Evolutionary conservation across 139 green algal genomes (phyloP), one percentile per base, ranked within the genome.

Genomic region (Ettlia oleoabundans): DNA sequence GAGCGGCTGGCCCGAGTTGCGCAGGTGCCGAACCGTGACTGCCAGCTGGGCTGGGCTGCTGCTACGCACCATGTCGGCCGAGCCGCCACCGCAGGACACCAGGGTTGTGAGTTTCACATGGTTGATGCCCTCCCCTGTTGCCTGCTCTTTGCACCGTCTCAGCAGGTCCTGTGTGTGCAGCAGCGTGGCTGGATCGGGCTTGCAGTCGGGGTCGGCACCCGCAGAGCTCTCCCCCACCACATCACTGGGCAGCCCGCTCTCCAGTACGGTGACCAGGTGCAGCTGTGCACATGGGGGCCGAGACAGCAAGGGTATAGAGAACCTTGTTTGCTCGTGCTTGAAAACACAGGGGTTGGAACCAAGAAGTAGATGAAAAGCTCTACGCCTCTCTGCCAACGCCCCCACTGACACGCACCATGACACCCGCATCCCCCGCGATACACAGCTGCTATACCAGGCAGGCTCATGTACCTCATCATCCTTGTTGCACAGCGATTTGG

Each of bases 221-320:
- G 75, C 18, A 6, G 75, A 15, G 58, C 58, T 72, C 58, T 74
- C 55, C 9, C 52, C 66, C 8, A 53, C 67, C 66, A 77, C 51
- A 28, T 69, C 80, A n/a, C 33, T 75, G 26, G 41, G 19, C 51
- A 78, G 18, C 13, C 40, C 86, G 26, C 76, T 62, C 62, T 88
- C 83, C 62, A 89, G 43, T 26, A 89, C 86, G 28, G 43, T 73
- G 13, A 89, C 40, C 3, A 89, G 58, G 35, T 80, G 73, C 73
- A 80, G 73, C 73, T 80, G 73, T 15, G 21, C 1, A n/a, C n/a
- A n/a, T n/a, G 37, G 66, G 33, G 26, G 28, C 3, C 10, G 24
- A n/a, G n/a, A n/a, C n/a, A n/a, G n/a, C n/a, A n/a, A n/a, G n/a
- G n/a, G n/a, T n/a, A n/a, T n/a, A n/a, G n/a, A n/a, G n/a, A n/a